A percentile compares a stretch with the other conserved stretches of the same genome.
Conservation (phyloP, 2,329 filamentous ascomycete genomes). For the Aureobasidium sp. region DNA sequence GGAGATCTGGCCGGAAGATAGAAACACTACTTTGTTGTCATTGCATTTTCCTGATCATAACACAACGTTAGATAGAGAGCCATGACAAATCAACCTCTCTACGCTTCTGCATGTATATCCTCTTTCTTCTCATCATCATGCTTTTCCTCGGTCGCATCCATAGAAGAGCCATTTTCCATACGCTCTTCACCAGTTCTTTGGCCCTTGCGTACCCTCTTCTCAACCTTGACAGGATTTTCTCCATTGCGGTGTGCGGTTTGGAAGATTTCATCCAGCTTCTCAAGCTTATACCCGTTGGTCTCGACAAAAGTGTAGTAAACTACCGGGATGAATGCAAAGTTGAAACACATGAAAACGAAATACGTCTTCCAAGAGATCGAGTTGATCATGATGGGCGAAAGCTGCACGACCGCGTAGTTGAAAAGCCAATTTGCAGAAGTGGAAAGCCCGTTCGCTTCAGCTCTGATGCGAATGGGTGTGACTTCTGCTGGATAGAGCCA, state of each 20-base stretch:
- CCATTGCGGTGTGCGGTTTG: constrained; percentile 24
- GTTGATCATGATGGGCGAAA: constrained; percentile 51
- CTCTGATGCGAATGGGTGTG: constrained; percentile 29
- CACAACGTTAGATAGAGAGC: too few species aligned
- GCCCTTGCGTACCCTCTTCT: constrained; percentile 22
- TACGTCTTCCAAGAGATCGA: constrained; percentile 54
- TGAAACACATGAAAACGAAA: constrained; percentile 57
- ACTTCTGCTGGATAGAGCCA: constrained; percentile 32
- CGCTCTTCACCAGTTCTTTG: background rate
- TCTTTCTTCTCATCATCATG: too few species aligned
- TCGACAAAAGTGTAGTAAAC: constrained; percentile 26
- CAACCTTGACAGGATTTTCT: constrained; percentile 26
- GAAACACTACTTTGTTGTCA: too few species aligned
- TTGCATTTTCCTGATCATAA: too few species aligned
- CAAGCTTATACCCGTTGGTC: constrained; percentile 25
- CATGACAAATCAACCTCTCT: too few species aligned
- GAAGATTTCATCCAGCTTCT: constrained; percentile 28
- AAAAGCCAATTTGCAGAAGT: constrained; percentile 55
- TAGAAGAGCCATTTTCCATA: background rate
- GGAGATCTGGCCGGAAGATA: too few species aligned
- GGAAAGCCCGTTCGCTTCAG: constrained; percentile 32
- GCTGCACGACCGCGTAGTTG: constrained; percentile 35
- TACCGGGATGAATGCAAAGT: constrained; percentile 50
- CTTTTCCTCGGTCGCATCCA: too few species aligned
- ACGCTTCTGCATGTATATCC: too few species aligned